phyloP scores from a whole-genome alignment of 176 grass and related monocot genomes.

The Bothriochloa decipiens region DNA sequence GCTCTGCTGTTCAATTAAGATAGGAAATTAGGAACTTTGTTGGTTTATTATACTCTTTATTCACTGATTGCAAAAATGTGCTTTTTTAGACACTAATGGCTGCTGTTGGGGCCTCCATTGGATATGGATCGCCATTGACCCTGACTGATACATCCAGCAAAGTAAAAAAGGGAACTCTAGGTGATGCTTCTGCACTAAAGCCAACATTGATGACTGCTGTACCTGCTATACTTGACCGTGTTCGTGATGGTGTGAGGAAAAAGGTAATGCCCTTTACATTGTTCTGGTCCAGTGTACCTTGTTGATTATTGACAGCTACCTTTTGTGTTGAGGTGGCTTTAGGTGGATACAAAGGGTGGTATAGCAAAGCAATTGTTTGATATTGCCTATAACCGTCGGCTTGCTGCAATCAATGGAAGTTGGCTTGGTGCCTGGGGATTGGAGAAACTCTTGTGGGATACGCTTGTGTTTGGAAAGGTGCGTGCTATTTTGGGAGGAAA shows the following conservation, averaged over 20 bases:
- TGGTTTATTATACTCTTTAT: conserved; percentile 21
- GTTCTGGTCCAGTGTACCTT: conserved; percentile 16
- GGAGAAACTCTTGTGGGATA: conserved; percentile 91
- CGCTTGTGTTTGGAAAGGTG: conserved; percentile 83
- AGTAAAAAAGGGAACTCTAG: conserved; percentile 88
- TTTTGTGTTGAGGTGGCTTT: conserved; percentile 35
- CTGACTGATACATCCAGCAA: conserved; percentile 96
- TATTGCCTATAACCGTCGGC: conserved; percentile 60
- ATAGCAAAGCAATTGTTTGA: conserved; percentile 85
- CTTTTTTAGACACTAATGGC: conserved; percentile 74
- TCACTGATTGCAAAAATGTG: conserved; percentile 20
- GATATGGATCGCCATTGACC: conserved; percentile 91
- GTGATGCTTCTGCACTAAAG: conserved; percentile 84
- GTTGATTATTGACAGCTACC: conserved; percentile 33
- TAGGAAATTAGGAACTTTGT: not conserved
- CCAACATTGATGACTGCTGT: conserved; percentile 92
- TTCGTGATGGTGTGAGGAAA: conserved; percentile 94
- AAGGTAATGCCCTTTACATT: conserved; percentile 52
- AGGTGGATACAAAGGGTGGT: conserved; percentile 88
- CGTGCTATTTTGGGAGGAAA: conserved; percentile 81
- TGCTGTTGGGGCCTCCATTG: conserved; percentile 80
- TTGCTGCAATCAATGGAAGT: conserved; percentile 86
- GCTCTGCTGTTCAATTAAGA: not conserved
- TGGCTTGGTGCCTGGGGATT: conserved; percentile 91
- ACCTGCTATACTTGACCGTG: conserved; percentile 90